Conservation (phyloP, 768 basidiomycete genomes). For the Artomyces pyxidatus region DNA sequence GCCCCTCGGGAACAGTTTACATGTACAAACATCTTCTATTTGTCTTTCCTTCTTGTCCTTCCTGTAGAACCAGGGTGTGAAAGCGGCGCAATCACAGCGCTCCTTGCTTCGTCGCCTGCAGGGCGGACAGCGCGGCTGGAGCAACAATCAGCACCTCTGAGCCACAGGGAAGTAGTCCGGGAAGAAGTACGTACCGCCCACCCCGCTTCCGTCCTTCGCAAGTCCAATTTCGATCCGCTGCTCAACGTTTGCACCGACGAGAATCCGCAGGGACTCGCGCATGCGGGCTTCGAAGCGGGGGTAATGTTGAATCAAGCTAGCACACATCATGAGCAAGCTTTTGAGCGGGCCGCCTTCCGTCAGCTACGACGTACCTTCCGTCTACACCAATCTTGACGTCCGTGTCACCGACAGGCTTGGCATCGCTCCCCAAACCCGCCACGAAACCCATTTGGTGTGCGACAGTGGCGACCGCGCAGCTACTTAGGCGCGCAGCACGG, state of each 20-base stretch:
- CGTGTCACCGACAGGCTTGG: constrained; percentile 29
- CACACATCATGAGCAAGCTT: not conserved
- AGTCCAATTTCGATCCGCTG: constrained; percentile 76
- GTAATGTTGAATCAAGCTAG: constrained; percentile 85
- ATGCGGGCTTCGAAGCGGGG: constrained; percentile 75
- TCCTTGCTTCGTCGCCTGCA: too few species aligned
- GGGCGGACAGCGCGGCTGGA: too few species aligned
- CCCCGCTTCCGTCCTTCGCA: constrained; percentile 96
- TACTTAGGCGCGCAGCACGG: constrained; percentile 78
- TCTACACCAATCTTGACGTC: constrained; percentile 83
- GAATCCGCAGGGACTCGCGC: constrained; percentile 59
- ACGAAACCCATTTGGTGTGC: constrained; percentile 75
- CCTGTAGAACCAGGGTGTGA: too few species aligned
- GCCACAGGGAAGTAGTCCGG: too few species aligned
- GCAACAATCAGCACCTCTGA: too few species aligned
- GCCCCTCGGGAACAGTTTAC: too few species aligned
- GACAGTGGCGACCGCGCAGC: constrained; percentile 79
- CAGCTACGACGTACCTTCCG: constrained; percentile 55
- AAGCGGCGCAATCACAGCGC: too few species aligned
- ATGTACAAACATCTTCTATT: too few species aligned
- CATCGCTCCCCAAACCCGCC: constrained; percentile 32
- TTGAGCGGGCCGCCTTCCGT: not conserved
- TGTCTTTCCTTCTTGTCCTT: too few species aligned
- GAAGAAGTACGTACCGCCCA: too few species aligned
- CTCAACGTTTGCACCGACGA: constrained; percentile 81